A percentile compares a stretch with the other conserved stretches of the same genome.
Conservation (phyloP, 2,329 filamentous ascomycete genomes). For the Daldinia eschscholtzii region DNA sequence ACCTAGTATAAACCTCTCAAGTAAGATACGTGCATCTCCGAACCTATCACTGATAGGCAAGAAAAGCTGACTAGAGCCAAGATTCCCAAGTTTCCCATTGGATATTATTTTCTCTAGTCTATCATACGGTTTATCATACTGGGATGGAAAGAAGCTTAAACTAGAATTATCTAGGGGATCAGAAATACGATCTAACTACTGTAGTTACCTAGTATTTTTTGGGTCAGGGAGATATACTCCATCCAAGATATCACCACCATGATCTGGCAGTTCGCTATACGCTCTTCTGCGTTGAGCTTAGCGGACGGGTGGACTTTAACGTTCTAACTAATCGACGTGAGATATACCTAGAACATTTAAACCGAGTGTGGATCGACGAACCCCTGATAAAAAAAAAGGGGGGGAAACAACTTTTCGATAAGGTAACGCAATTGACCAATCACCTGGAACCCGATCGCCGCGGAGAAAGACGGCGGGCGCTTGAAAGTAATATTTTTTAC, state of each 20-base stretch:
- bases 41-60: slow-evolving; percentile 40
- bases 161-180: background rate
- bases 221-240: background rate
- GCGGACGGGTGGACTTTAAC: background rate
- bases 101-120: slow-evolving; percentile 5
- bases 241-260: slow-evolving; percentile 8
- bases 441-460: slow-evolving; percentile 12
- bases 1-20: slow-evolving; percentile 11
- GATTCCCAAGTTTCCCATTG: slow-evolving; percentile 34
- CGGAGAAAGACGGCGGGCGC: slow-evolving; percentile 37
- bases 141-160: background rate
- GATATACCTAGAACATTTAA: background rate
- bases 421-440: slow-evolving; percentile 35
- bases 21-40: slow-evolving; percentile 50
- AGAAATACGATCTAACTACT: background rate
- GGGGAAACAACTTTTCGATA: slow-evolving; percentile 29
- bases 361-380: background rate
- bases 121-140: background rate
- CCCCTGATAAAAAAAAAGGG: background rate
- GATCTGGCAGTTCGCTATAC: background rate
- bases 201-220: background rate
- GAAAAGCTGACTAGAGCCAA: slow-evolving; percentile 40
- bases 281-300: background rate
- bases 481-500: slow-evolving; percentile 11
- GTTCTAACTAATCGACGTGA: no score